Conservation (phyloP, 768 basidiomycete genomes). For the Hebeloma cylindrosporum region DNA sequence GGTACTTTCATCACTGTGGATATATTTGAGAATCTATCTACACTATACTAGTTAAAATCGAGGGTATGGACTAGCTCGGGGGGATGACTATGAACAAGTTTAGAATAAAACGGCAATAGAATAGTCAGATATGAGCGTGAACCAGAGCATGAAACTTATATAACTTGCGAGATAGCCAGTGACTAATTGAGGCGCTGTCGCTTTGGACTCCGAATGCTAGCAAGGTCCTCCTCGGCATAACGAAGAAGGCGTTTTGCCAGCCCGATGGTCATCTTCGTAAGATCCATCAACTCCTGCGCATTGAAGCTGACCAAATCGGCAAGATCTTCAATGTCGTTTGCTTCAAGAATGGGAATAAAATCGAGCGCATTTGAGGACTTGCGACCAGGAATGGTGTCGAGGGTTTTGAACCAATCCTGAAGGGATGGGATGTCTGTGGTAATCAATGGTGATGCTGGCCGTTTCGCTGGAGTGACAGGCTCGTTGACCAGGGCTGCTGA, state of each 20-base stretch:
- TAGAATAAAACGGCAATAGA: too few relatives aligned
- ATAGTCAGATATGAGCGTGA: too few relatives aligned
- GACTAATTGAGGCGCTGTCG: background rate
- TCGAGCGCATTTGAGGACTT: background rate
- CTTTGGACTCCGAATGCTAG: background rate
- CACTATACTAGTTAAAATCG: background rate
- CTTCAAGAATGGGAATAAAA: background rate
- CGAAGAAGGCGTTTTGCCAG: background rate
- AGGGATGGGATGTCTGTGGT: background rate
- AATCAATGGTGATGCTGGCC: too few relatives aligned
- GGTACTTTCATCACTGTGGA: slow-evolving; percentile 7
- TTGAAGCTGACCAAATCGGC: background rate
- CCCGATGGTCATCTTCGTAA: slow-evolving; percentile 1
- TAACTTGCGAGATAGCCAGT: background rate
- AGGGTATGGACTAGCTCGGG: background rate
- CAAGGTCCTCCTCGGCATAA: background rate
- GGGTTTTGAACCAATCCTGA: background rate
- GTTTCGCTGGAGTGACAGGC: background rate
- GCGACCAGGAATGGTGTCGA: background rate
- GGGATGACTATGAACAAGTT: too few relatives aligned
- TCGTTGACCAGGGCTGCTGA: too few relatives aligned
- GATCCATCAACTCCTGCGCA: background rate
- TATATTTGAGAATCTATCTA: background rate
- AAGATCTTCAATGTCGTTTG: slow-evolving; percentile 1
- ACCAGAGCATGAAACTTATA: too few relatives aligned